Percentiles rank a stretch among this genome's conserved stretches.
phyloP scores from a whole-genome alignment of 1,284 basidiomycete genomes.

The Austroboletus rostrupii region DNA sequence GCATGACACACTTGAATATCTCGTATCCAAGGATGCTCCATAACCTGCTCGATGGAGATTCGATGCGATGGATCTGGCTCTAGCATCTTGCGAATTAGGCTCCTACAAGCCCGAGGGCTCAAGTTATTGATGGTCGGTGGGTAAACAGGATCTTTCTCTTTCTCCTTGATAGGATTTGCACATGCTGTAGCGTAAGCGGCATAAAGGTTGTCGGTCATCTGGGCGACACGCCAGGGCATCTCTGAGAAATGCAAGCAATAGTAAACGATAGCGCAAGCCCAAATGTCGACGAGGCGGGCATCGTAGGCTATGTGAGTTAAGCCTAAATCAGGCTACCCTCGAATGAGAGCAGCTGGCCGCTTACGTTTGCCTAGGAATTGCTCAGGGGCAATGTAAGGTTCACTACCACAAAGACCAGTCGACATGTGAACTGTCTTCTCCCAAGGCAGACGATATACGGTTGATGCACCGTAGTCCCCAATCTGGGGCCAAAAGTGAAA shows the following conservation, averaged over 20 bases:
- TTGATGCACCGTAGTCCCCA: conserved; percentile 97
- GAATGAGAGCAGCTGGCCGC: conserved; percentile 35
- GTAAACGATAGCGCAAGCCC: conserved; percentile 96
- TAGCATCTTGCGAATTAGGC: conserved; percentile 90
- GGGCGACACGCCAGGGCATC: conserved; percentile 95
- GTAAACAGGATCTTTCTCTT: conserved; percentile 39
- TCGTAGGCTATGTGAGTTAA: conserved; percentile 80
- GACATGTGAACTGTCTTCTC: conserved; percentile 96
- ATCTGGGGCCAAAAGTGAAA: conserved; percentile 52
- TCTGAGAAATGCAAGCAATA: conserved; percentile 98
- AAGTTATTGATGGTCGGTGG: conserved; percentile 86
- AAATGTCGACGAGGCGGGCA: conserved; percentile 94
- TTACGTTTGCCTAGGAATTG: conserved; percentile 95
- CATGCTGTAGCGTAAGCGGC: conserved; percentile 77
- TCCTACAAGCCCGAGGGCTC: conserved; percentile 81
- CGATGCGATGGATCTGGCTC: conserved; percentile 89
- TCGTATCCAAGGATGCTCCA: conserved; percentile 81
- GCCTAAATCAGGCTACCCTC: conserved; percentile 25
- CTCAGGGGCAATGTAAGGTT: conserved; percentile 98
- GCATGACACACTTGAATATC: conserved; percentile 73
- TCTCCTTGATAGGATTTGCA: conserved; percentile 35
- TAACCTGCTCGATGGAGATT: conserved; percentile 78
- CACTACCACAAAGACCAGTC: conserved; percentile 94
- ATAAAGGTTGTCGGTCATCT: conserved; percentile 80
- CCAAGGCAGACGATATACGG: conserved; percentile 98